These are phyloP conservation scores for Phytophthora pinifolia DNA, from an alignment of 352 stramenopile genomes.

Conservation along the genomic window DNA sequence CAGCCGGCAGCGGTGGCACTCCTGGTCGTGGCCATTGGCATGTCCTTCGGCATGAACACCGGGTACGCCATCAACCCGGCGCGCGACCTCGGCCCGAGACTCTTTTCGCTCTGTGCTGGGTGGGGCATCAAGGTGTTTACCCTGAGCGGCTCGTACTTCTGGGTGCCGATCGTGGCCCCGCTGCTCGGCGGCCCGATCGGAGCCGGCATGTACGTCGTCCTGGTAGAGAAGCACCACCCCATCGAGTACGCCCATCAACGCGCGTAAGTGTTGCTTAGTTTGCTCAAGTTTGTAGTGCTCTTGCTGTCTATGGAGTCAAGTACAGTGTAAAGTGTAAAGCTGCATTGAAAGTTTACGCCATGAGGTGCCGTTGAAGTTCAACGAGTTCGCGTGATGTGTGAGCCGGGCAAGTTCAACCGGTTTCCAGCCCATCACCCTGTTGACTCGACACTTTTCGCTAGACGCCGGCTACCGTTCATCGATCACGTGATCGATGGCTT, in stretches of 20 bases:
- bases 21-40: slow-evolving; percentile 57
- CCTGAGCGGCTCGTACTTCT: slow-evolving; percentile 48
- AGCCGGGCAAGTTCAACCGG: neutral
- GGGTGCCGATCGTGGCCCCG: slow-evolving; percentile 48
- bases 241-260: slow-evolving; percentile 26
- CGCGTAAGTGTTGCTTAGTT: slow-evolving; percentile 4
- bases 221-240: slow-evolving; percentile 38
- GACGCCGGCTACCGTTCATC: slow-evolving; percentile 6
- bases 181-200: slow-evolving; percentile 40
- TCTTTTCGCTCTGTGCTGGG: slow-evolving; percentile 43
- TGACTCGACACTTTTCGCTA: slow-evolving; percentile 28
- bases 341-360: too few species aligned
- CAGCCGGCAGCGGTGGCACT: slow-evolving; percentile 46
- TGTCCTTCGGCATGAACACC: slow-evolving; percentile 71
- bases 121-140: slow-evolving; percentile 46
- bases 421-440: slow-evolving; percentile 10
- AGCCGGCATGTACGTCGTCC: slow-evolving; percentile 29
- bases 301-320: slow-evolving; percentile 21
- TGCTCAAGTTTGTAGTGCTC: neutral
- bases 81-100: slow-evolving; percentile 43
- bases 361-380: slow-evolving; percentile 7
- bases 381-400: neutral
- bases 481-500: slow-evolving; percentile 1
- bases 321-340: too few species aligned
- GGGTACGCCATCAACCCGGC: slow-evolving; percentile 71